Conservation (phyloP, 345 rosid genomes). For the Citrus medica region DNA sequence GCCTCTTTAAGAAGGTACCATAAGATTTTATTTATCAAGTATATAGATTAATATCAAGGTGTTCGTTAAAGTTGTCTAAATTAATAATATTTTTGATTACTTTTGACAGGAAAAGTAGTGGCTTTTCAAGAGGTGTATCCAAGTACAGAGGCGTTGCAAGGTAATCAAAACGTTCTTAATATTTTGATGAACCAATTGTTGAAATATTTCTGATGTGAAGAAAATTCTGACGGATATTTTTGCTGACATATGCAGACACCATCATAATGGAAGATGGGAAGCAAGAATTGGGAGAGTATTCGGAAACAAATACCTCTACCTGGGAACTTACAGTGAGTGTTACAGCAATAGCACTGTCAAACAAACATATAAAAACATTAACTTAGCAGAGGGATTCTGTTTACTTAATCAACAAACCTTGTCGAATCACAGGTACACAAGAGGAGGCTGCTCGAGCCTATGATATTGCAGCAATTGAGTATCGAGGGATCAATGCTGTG, state of each 20-base stretch:
- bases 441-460: conserved; percentile 57
- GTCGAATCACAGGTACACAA: conserved; percentile 38
- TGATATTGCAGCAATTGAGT: conserved; percentile 52
- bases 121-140: conserved; percentile 73
- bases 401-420: not conserved
- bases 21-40: conserved; percentile 3
- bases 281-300: conserved; percentile 73
- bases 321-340: conserved; percentile 66
- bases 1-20: conserved; percentile 59
- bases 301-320: conserved; percentile 69
- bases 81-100: not conserved
- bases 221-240: not conserved
- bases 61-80: not conserved
- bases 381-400: not conserved
- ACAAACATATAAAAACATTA: not conserved
- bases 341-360: not conserved
- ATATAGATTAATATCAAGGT: not conserved
- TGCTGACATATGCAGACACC: conserved; percentile 43
- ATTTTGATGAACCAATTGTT: not conserved
- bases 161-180: conserved; percentile 19
- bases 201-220: not conserved
- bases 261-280: conserved; percentile 76
- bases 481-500: conserved; percentile 49
- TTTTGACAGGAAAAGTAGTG: conserved; percentile 55
- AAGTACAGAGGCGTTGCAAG: conserved; percentile 74